Evolutionary conservation across 352 stramenopile species (phyloP), one percentile per base, ranked within the genome.

Genomic region (Phytophthora constricta): DNA sequence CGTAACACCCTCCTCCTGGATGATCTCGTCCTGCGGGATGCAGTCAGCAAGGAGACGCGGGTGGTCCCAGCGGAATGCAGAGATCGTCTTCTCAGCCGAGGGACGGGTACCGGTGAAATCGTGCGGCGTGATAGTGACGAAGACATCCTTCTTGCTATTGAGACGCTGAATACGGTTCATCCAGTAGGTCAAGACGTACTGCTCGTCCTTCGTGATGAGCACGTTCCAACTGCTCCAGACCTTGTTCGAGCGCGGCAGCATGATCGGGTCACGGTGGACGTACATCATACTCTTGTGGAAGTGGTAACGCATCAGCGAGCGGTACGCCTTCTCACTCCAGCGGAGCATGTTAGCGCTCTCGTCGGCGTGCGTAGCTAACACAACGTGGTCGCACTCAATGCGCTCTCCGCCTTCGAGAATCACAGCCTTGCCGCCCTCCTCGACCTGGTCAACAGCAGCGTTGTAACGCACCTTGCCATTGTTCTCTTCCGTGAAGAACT

Each of bases 201-300:
- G 73, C 27, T 96, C 86, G 65, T 89, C 77, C 51, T 88, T 72
- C 33, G 85, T 93, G 68, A 96, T 96, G 62, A 89, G 78, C 56
- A 96, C 87, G 66, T 96, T 96, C 87, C 87, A 96, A 56, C 68
- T 85, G 72, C 79, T 90, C 87, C 87, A 95, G 42, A 90, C 78
- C 63, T 89, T 92, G 68, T 90, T 87, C 51, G 86, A 84, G 9
- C 75, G 76, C 47, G 86, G 82, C 54, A 95, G 59, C 72, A 95
- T 91, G 62, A 66, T 70, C 54, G 84, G 72, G 62, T 95, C 87
- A 51, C 87, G 86, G 64, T 95, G 87, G 28, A 95, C 76, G 65
- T 92, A 95, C 77, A 95, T 93, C 82, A 91, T 93, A 66, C 84
- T 90, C 74, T 93, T 93, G 83, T 95, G 87, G 81, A 79, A 95